Base-by-base conservation (phyloP, 1,284 basidiomycete species). In the Vanrija humicola region DNA sequence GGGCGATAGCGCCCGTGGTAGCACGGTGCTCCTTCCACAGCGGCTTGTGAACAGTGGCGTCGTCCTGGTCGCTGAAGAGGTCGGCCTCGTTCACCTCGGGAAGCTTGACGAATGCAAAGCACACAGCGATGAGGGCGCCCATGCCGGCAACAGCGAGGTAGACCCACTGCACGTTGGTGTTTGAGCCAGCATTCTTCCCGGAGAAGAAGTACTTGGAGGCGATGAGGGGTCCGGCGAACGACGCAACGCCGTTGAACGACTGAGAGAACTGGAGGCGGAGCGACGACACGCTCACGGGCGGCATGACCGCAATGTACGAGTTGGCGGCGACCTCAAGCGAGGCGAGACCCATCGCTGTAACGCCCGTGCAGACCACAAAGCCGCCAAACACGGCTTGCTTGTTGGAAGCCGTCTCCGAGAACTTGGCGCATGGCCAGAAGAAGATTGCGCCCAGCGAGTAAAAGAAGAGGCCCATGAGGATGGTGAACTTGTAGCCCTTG, bases 181-280 rank as follows among this genome's bases (percentile, higher is more conserved):
- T 81, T 34, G 79, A 79, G 44, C 77, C 81, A 5, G 81, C 81
- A 69, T 88, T 84, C 51, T 75, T 80, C 3, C 82, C 86, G 6
- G 75, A 77, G 79, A 88, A 88, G 78, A 90, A 90, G 79, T 84
- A 88, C 65, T 77, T 74, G 16, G 85, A 84, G 21, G 87, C 88
- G 65, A 90, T 90, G 63, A 90, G 81, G 25, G 89, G 88, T 0
- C 89, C 89, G 21, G 86, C 80, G 66, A 90, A 88, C 0, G 84
- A 84, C 0, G 87, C 88, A 39, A 90, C 79, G 46, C 89, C 87
- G 72, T 90, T 87, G 78, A 88, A 89, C 2, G 86, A 85, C 75
- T 90, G 89, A 50, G 86, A 87, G 69, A 90, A 86, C 69, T 89
- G 88, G 38, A 91, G 80, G 44, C 88, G 82, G 68, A 86, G 85